A percentile compares a stretch with the other conserved stretches of the same genome.
Evolutionary conservation across 2,329 filamentous ascomycete genomes (phyloP).

Genomic region (Alternaria consortialis): DNA sequence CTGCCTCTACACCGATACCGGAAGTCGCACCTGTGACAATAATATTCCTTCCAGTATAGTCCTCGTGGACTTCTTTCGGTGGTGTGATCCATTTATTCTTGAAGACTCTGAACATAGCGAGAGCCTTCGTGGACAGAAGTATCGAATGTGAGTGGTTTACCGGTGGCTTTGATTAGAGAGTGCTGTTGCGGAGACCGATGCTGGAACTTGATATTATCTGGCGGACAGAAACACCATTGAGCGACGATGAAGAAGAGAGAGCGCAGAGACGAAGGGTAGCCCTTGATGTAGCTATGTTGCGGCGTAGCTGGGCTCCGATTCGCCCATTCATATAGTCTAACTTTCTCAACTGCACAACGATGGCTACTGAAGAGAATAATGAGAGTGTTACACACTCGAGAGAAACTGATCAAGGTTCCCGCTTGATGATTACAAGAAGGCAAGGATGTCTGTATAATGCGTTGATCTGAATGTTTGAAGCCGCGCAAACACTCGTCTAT

Average conservation of each 20-base stretch:
- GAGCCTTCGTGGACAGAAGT: conserved; percentile 25
- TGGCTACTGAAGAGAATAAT: background rate
- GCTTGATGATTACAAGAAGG: background rate
- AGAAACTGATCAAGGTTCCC: background rate
- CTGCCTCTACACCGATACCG: conserved; percentile 53
- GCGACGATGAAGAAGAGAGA: background rate
- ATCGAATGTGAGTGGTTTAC: conserved; percentile 40
- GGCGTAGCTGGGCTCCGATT: conserved; percentile 24
- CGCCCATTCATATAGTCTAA: conserved; percentile 3
- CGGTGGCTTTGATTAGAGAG: background rate
- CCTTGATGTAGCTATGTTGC: conserved; percentile 2
- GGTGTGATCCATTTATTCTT: conserved; percentile 46
- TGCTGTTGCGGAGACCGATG: background rate
- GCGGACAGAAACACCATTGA: background rate
- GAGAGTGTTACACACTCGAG: too few relatives aligned
- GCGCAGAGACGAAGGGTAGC: conserved; percentile 57
- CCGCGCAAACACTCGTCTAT: background rate
- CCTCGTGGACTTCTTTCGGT: conserved; percentile 45
- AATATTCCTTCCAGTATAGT: conserved; percentile 51
- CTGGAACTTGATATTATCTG: background rate
- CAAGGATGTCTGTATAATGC: background rate
- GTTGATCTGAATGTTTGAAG: background rate
- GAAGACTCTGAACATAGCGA: conserved; percentile 36
- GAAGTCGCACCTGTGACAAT: conserved; percentile 57
- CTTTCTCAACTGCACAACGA: background rate